Evolutionary conservation across 192 early-diverging fungal species (phyloP).

Genomic region (Funneliformis mosseae): DNA sequence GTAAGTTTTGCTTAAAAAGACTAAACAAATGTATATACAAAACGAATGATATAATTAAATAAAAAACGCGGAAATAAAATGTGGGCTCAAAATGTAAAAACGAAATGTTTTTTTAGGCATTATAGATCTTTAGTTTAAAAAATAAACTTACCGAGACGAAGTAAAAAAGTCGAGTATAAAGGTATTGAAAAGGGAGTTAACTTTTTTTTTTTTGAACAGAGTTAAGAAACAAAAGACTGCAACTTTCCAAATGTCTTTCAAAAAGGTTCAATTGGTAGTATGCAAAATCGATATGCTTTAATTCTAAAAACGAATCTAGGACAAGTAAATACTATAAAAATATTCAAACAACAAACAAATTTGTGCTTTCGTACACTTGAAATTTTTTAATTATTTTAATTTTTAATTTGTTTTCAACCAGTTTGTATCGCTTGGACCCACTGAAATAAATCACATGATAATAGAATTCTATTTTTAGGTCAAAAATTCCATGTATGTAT

Average conservation of each 20-base stretch:
- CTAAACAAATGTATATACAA: not conserved
- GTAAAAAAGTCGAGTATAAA: not conserved
- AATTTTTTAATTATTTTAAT: not conserved
- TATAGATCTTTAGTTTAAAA: not conserved
- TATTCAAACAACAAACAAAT: not conserved
- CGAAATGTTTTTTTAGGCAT: not conserved
- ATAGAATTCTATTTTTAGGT: too few relatives aligned
- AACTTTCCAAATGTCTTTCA: not conserved
- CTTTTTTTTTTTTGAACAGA: not conserved
- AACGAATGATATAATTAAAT: not conserved
- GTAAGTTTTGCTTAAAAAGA: not conserved
- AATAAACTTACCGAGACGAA: not conserved
- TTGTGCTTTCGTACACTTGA: not conserved
- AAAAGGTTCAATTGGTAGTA: not conserved
- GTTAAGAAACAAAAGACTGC: not conserved
- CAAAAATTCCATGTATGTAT: too few relatives aligned
- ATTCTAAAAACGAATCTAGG: not conserved
- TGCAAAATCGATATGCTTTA: not conserved
- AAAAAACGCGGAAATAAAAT: not conserved
- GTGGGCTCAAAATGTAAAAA: not conserved
- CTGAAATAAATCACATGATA: not conserved
- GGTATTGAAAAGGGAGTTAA: not conserved
- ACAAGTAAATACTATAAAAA: not conserved
- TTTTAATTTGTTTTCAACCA: not conserved
- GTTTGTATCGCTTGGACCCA: not conserved